Conservation (phyloP, 139 green algal genomes). For the Mychonastes homosphaera region DNA sequence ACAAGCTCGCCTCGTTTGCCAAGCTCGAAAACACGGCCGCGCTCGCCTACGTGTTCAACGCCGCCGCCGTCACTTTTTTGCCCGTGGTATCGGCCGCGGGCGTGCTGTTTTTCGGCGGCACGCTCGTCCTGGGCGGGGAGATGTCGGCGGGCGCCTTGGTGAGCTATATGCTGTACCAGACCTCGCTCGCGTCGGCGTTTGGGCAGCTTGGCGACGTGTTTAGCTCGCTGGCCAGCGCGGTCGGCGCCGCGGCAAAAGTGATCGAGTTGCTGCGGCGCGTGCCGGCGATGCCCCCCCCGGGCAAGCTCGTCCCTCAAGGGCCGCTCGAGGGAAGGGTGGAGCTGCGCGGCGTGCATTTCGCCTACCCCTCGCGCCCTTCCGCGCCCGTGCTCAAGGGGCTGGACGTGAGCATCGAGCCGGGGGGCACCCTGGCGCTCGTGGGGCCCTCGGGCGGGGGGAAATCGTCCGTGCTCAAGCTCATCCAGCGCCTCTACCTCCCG, state of each 20-base stretch:
- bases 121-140: constrained; percentile 40
- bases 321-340: constrained; percentile 37
- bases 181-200: constrained; percentile 53
- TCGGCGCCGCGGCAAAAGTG: constrained; percentile 77
- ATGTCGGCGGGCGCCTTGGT: constrained; percentile 47
- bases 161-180: constrained; percentile 77
- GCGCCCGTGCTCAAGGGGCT: constrained; percentile 47
- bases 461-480: constrained; percentile 77
- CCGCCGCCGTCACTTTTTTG: neutral
- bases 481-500: constrained; percentile 86
- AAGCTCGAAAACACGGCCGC: constrained; percentile 24
- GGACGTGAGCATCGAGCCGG: constrained; percentile 41
- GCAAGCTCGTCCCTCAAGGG: constrained; percentile 20
- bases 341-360: constrained; percentile 62
- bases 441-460: constrained; percentile 77
- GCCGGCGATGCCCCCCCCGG: constrained; percentile 10
- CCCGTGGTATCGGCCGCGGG: neutral
- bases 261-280: constrained; percentile 35
- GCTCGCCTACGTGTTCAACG: constrained; percentile 46
- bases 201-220: constrained; percentile 69
- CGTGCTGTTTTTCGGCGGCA: constrained; percentile 33
- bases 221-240: constrained; percentile 50
- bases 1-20: constrained; percentile 37
- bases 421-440: constrained; percentile 75
- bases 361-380: constrained; percentile 63